phyloP scores from a whole-genome alignment of 2,329 filamentous ascomycete genomes.

The Paracorniculantispora psalliotae region DNA sequence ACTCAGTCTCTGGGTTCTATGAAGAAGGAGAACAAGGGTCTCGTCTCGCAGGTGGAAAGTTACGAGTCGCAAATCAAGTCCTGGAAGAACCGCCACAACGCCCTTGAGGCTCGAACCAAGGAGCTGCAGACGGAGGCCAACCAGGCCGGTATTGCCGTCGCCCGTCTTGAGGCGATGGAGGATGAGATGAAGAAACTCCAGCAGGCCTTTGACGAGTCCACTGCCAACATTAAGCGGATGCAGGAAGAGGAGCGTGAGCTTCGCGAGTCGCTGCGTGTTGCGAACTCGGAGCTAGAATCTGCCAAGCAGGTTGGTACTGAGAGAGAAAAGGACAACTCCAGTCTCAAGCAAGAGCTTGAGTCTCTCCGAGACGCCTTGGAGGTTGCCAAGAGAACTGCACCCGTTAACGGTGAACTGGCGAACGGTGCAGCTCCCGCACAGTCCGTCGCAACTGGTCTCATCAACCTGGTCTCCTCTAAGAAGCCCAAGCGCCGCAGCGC shows the following conservation, averaged over 20 bases:
- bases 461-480: slow-evolving; percentile 95
- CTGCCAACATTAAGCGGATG: slow-evolving; percentile 83
- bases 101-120: slow-evolving; percentile 82
- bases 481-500: slow-evolving; percentile 94
- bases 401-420: slow-evolving; percentile 59
- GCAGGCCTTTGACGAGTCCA: slow-evolving; percentile 82
- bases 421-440: slow-evolving; percentile 39
- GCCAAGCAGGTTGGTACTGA: slow-evolving; percentile 69
- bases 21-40: slow-evolving; percentile 89
- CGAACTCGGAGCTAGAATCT: slow-evolving; percentile 75
- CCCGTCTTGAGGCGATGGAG: slow-evolving; percentile 85
- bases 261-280: slow-evolving; percentile 73
- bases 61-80: slow-evolving; percentile 95
- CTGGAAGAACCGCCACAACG: slow-evolving; percentile 89
- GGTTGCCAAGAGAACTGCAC: slow-evolving; percentile 70
- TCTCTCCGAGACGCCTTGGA: slow-evolving; percentile 93
- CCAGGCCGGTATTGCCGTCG: slow-evolving; percentile 91
- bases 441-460: slow-evolving; percentile 67
- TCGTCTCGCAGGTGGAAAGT: slow-evolving; percentile 84
- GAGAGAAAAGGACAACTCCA: slow-evolving; percentile 79
- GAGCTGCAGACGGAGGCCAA: slow-evolving; percentile 96
- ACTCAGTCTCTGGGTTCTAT: slow-evolving; percentile 89
- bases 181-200: slow-evolving; percentile 93
- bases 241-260: slow-evolving; percentile 90
- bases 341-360: slow-evolving; percentile 78